Evolutionary conservation across 441 rosid species (phyloP).

Genomic region (Gossypium trilobum): DNA sequence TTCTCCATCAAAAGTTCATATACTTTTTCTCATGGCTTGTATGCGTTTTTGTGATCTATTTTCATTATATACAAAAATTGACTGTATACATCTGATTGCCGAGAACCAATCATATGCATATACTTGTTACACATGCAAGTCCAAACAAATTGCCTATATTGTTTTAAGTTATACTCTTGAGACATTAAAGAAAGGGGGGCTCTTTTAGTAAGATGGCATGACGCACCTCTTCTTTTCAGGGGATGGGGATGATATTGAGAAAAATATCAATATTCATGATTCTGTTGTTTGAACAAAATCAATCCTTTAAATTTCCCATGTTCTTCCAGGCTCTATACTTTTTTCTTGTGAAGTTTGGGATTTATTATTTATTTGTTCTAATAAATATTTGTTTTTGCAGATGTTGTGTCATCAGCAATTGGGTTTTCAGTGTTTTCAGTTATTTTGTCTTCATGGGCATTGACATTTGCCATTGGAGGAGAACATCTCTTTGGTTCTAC

Average conservation of each 20-base stretch:
- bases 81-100: not conserved
- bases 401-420: conserved; percentile 66
- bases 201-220: not conserved
- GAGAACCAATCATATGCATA: not conserved
- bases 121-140: not conserved
- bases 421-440: conserved; percentile 51
- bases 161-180: not conserved
- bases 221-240: not conserved
- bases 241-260: not conserved
- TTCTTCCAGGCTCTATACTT: not conserved
- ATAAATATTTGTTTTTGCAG: conserved; percentile 27
- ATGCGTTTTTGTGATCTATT: not conserved
- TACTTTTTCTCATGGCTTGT: not conserved
- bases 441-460: conserved; percentile 64
- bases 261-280: not conserved
- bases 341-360: not conserved
- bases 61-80: not conserved
- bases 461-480: conserved; percentile 80
- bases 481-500: conserved; percentile 59
- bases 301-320: not conserved
- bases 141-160: not conserved
- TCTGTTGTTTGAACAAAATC: not conserved
- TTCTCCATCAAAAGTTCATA: not conserved
- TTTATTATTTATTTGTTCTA: not conserved
- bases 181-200: not conserved